Base-by-base conservation (phyloP, 192 early-diverging fungal species). In the Podila horticola region DNA sequence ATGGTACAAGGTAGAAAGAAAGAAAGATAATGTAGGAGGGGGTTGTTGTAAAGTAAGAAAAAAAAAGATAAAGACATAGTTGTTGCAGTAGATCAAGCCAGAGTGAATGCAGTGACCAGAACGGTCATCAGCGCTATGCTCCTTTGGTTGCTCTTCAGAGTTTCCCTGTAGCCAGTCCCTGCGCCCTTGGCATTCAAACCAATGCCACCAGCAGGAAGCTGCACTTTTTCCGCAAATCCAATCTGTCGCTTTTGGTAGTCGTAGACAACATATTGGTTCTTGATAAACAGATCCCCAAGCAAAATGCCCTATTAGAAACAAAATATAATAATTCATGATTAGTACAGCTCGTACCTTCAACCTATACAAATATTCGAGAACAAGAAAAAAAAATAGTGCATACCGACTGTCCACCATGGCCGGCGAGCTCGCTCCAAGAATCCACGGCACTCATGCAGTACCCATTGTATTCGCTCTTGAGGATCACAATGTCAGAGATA, bases 241-340 rank as follows among this genome's bases (percentile, higher is more conserved):
- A 81, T 69, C 48, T 38, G 70, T 19, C 30, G 5, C 26, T 65
- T 73, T 3, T n/a, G 26, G 50, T 81, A 81, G 52, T 81, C 71
- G 48, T 65, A 81, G 2, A 81, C 77, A 6, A 81, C 77, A 20
- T 81, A 81, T 38, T 81, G 77, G 58, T 81, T 81, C 62, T 81
- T 81, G 71, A 81, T 69, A 51, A 81, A 81, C 4, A 81, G 31
- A 45, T 81, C 77, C 24, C 77, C 77, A n/a, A 81, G 58, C n/a
- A 81, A 55, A 9, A 81, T 72, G n/a, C 70, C 77, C 77, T 79
- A 58, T 36, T 22, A 50, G 20, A 48, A 12, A 19, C 12, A 33
- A 45, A 34, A 49, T 17, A 58, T 5, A 6, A 26, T 30, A 31
- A 17, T 57, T 9, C 49, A 33, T 0, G 31, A 19, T 57, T 57